phyloP scores from a whole-genome alignment of 1,139 yeast species.

The Petasospora fabianii region DNA sequence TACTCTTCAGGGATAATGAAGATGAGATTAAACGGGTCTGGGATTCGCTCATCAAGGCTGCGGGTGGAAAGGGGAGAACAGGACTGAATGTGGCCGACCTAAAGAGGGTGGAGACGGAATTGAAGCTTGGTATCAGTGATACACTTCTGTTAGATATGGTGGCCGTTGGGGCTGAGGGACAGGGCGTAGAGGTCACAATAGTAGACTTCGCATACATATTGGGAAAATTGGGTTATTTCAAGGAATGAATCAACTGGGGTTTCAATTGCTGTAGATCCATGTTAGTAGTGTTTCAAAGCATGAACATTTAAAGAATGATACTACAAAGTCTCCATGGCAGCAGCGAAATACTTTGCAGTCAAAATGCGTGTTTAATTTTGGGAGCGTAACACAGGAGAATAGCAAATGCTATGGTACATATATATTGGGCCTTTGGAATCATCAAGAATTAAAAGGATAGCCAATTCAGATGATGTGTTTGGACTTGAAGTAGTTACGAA shows the following conservation, averaged over 20 bases:
- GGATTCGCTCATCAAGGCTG: constrained; percentile 29
- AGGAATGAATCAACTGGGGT: background rate
- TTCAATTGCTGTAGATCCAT: no score
- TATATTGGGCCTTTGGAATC: background rate
- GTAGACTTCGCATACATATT: constrained; percentile 42
- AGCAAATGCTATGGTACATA: constrained; percentile 1
- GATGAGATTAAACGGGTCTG: constrained; percentile 36
- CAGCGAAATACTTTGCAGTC: no score
- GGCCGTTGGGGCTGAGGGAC: constrained; percentile 37
- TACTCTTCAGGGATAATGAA: constrained; percentile 36
- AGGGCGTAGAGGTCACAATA: constrained; percentile 33
- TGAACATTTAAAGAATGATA: background rate
- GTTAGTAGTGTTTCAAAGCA: background rate
- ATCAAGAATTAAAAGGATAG: background rate
- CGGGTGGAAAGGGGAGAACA: constrained; percentile 9
- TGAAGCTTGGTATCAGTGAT: constrained; percentile 31
- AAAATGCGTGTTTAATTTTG: background rate
- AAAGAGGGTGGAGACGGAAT: constrained; percentile 30
- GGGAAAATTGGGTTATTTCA: constrained; percentile 38
- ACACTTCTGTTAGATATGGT: constrained; percentile 40
- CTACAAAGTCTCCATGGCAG: no score
- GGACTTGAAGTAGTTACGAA: constrained; percentile 89
- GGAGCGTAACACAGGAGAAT: no score
- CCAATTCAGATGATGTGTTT: constrained; percentile 71
- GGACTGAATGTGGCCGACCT: constrained; percentile 35